Evolutionary conservation across 495 filamentous ascomycete genomes (phyloP).

Genomic region (Talaromyces wortmannii): DNA sequence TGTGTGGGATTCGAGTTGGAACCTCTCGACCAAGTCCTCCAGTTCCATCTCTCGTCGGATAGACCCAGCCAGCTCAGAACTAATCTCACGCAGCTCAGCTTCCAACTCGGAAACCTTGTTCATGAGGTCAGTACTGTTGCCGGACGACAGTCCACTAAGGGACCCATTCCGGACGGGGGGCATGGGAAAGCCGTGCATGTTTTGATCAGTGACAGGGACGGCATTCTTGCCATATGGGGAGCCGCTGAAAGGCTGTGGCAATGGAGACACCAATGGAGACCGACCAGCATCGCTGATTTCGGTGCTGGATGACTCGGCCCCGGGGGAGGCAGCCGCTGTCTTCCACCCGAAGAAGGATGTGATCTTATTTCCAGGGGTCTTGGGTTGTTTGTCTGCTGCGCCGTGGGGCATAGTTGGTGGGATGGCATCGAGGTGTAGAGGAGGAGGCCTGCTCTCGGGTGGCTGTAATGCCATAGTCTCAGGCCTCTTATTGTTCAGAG

Average conservation of each 20-base stretch:
- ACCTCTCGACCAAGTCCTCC: conserved; percentile 83
- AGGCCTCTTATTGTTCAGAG: conserved; percentile 25
- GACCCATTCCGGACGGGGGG: conserved; percentile 27
- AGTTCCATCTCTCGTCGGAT: conserved; percentile 95
- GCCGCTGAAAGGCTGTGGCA: conserved; percentile 39
- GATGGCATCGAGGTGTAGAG: conserved; percentile 31
- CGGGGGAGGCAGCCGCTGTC: conserved; percentile 44
- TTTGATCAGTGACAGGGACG: conserved; percentile 25
- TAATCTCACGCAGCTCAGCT: conserved; percentile 88
- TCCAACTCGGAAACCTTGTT: conserved; percentile 66
- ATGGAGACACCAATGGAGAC: conserved; percentile 53
- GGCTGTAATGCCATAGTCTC: conserved; percentile 40
- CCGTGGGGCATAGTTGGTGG: conserved; percentile 22
- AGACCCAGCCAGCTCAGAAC: conserved; percentile 82
- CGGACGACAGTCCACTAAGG: conserved; percentile 25
- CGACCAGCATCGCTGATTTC: conserved; percentile 56
- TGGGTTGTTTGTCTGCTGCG: conserved; percentile 37
- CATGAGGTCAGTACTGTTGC: conserved; percentile 41
- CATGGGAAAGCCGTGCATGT: conserved; percentile 29
- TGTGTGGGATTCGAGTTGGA: conserved; percentile 64
- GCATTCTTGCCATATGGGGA: conserved; percentile 28
- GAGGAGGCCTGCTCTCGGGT: conserved; percentile 26
- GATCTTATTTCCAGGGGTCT: conserved; percentile 55
- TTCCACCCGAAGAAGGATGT: conserved; percentile 69
- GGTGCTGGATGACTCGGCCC: conserved; percentile 54